Evolutionary conservation across 495 filamentous ascomycete genomes (phyloP), one percentile per base, ranked within the genome.

Genomic region (Stereocaulon alpinum): DNA sequence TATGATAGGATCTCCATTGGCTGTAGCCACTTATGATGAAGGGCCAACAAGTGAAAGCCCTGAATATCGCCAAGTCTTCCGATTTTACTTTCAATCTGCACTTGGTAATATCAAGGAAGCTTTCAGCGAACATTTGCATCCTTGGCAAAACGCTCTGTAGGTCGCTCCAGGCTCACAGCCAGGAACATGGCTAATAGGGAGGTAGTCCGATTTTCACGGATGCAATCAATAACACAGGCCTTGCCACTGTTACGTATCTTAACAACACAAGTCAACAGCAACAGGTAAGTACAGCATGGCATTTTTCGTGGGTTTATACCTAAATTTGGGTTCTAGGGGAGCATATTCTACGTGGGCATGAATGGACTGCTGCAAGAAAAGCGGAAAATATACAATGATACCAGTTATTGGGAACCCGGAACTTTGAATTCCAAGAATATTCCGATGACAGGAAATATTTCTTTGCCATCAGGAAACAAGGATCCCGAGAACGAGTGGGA

Each of bases 191-290:
- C 61, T 63, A 40, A 63, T 37, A 44, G 15, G 22, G 3, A 37
- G 4, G 15, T 40, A 67, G 65, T 11, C 65, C 65, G 6, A 64
- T 67, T 20, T 64, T 67, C 34, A 67, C 65, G 1, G 65, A 67
- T 61, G 65, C 65, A 30, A 54, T 67, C 40, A 67, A 67, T 30
- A 65, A 67, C 40, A 67, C 65, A n/a, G 65, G 65, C 5, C 60
- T 67, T 27, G 65, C 65, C 6, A 63, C 60, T 0, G 49, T 65
- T 37, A 65, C 60, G 14, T 67, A 65, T 20, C 17, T 64, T 9
- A 67, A 67, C 10, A 43, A 47, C 18, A 53, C 62, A 1, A 47
- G 45, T 45, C 62, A 55, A 59, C 59, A 64, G 61, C 62, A 55
- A 59, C 59, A 64, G 61, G 64, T 63, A 41, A 61, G 48, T 18